phyloP scores from a whole-genome alignment of 78 protist genomes.

The Dictyostelium brefeldianum region DNA sequence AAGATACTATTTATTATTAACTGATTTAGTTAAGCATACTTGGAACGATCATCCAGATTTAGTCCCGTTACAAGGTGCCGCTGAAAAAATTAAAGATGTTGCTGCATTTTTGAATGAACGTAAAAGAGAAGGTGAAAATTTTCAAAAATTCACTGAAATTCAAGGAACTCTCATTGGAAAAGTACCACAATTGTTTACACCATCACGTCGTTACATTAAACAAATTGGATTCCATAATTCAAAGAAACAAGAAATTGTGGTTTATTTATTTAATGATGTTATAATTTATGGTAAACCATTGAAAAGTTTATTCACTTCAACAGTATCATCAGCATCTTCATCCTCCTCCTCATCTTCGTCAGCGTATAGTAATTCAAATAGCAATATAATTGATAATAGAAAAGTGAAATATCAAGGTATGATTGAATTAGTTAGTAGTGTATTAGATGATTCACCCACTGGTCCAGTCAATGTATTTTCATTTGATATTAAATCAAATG shows the following conservation, averaged over 20 bases:
- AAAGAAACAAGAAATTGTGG: slow-evolving; percentile 20
- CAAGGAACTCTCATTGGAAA: slow-evolving; percentile 31
- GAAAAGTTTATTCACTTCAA: neutral
- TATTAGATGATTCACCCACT: neutral
- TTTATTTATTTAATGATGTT: slow-evolving; percentile 51
- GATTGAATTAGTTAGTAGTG: neutral
- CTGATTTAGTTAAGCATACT: slow-evolving; percentile 78
- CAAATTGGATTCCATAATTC: neutral
- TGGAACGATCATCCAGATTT: slow-evolving; percentile 79
- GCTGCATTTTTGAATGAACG: slow-evolving; percentile 72
- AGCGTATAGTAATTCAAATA: neutral
- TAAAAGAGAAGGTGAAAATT: slow-evolving; percentile 72
- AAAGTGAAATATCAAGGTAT: slow-evolving; percentile 59
- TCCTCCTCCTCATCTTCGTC: neutral
- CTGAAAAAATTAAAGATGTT: slow-evolving; percentile 52
- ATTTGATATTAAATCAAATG: neutral
- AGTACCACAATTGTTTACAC: slow-evolving; percentile 40
- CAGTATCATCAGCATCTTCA: neutral
- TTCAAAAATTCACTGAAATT: slow-evolving; percentile 37
- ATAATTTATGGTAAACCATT: slow-evolving; percentile 50
- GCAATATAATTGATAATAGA: neutral
- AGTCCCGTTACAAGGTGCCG: slow-evolving; percentile 28
- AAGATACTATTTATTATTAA: slow-evolving; percentile 55
- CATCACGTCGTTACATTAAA: slow-evolving; percentile 32
- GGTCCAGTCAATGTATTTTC: too few species aligned